A percentile compares a stretch with the other conserved stretches of the same genome.
These are phyloP conservation scores for Lipomyces yamanashiensis DNA, from an alignment of 805 yeast species.

Conservation along the genomic window DNA sequence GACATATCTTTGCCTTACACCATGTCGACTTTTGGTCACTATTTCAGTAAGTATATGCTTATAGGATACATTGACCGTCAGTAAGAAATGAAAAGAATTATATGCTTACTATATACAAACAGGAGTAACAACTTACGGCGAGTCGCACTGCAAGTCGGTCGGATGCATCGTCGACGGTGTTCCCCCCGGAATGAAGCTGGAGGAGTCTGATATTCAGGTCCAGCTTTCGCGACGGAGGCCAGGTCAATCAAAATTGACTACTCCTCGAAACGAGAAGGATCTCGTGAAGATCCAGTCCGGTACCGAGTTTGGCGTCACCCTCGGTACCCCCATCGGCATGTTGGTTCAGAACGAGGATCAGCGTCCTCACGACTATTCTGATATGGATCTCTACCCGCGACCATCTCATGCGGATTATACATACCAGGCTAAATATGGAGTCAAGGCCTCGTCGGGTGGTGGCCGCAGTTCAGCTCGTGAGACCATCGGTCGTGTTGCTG, in stretches of 20 bases:
- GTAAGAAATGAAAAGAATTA: neutral
- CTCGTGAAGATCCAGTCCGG: conserved; percentile 92
- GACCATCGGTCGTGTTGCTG: conserved; percentile 98
- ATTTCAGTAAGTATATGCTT: conserved; percentile 47
- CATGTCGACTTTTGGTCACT: conserved; percentile 76
- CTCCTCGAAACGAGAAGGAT: conserved; percentile 96
- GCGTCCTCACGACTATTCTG: conserved; percentile 93
- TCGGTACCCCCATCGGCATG: conserved; percentile 97
- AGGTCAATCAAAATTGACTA: conserved; percentile 88
- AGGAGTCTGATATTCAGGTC: conserved; percentile 90
- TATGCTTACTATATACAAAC: conserved; percentile 14
- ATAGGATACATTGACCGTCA: too few species aligned
- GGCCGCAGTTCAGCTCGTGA: conserved; percentile 97
- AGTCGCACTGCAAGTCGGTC: conserved; percentile 95
- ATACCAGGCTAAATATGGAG: conserved; percentile 85
- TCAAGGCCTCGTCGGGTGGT: conserved; percentile 94
- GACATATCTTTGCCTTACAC: neutral
- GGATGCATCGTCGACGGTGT: conserved; percentile 99
- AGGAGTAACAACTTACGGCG: conserved; percentile 94
- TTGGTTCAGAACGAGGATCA: conserved; percentile 92
- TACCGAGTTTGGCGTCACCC: conserved; percentile 83
- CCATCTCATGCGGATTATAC: conserved; percentile 99
- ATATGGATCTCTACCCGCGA: conserved; percentile 93
- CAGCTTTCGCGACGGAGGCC: conserved; percentile 97
- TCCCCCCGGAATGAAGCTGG: conserved; percentile 88